Evolutionary conservation across 2,329 filamentous ascomycete species (phyloP), one percentile per base, ranked within the genome.

Genomic region (Fusarium xyrophilum): DNA sequence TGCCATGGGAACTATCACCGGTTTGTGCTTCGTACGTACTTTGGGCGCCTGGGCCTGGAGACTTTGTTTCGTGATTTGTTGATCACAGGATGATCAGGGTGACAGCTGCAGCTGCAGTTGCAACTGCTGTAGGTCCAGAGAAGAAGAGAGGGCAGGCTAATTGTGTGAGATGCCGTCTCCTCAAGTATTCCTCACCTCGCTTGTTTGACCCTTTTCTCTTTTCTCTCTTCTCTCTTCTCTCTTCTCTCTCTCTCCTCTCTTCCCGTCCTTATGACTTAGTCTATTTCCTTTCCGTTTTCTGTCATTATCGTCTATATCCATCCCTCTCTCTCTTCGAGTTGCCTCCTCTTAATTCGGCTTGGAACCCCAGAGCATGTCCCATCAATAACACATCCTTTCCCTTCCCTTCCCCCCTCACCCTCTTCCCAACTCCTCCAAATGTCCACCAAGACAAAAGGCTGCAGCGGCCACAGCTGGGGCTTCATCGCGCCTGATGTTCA

Each of bases 391-490:
- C 17, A 50, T 32, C 39, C 21, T 25, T 28, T 35, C 57, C 17
- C 54, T 46, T 40, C 36, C 33, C 15, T 43, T 42, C 53, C 43
- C 43, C 21, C 44, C 27, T 58, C 42, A 42, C 25, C 39, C 33
- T 59, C 40, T 47, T 38, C 28, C 35, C 35, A 43, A 47, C 53
- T 17, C 15, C 15, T 56, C 39, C 47, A 36, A 15, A 58, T 65
- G 60, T 36, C 56, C 53, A 15, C 32, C 38, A 72, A 57, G 57
- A 54, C 44, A 48, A 50, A 48, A 47, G 65, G 58, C 39, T 77
- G 75, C 55, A 58, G 56, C 43, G 60, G 67, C 36, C 69, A 69
- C 38, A 58, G 56, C 32, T 79, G 78, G 78, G 75, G 73, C 27
- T 75, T 71, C 63, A 59, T 77, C 46, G 74, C 72, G 35, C 65